These are phyloP conservation scores for Hygrocybe punicea DNA, from an alignment of 768 basidiomycete species.

Conservation along the genomic window DNA sequence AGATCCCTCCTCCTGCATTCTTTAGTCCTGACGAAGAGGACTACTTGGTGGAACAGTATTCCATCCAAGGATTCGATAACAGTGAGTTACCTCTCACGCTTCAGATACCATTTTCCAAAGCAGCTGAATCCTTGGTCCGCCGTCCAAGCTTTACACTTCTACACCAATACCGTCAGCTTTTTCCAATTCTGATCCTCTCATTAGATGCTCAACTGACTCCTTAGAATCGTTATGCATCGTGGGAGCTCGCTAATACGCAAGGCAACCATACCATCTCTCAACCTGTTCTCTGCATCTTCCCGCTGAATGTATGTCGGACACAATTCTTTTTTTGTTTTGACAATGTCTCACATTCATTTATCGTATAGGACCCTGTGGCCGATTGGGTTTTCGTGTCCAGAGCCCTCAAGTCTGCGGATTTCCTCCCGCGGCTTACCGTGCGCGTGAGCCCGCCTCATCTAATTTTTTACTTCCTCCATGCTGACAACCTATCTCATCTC, in stretches of 20 bases:
- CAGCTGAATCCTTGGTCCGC: neutral
- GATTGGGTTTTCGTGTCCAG: slow-evolving; percentile 37
- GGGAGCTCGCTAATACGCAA: slow-evolving; percentile 41
- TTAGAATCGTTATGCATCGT: slow-evolving; percentile 43
- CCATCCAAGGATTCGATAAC: slow-evolving; percentile 53
- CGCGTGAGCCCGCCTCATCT: neutral
- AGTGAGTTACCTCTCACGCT: slow-evolving; percentile 42
- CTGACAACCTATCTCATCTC: neutral
- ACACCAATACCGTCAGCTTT: slow-evolving; percentile 47
- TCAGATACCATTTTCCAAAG: neutral
- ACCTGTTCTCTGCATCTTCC: slow-evolving; percentile 44
- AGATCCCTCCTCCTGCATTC: slow-evolving; percentile 64
- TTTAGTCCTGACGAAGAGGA: slow-evolving; percentile 61
- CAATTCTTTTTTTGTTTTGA: neutral
- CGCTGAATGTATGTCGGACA: slow-evolving; percentile 33
- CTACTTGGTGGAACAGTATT: slow-evolving; percentile 64
- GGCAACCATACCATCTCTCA: slow-evolving; percentile 45
- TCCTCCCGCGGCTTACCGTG: slow-evolving; percentile 41
- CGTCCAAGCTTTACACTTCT: slow-evolving; percentile 63
- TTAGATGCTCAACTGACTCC: neutral
- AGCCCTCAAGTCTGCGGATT: slow-evolving; percentile 37
- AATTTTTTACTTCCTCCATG: neutral
- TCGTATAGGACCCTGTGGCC: slow-evolving; percentile 46
- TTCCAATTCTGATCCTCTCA: neutral
- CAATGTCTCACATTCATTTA: neutral